These are phyloP conservation scores for Cenchrus fungigraminus DNA, from an alignment of 176 grass and related monocot genomes.

Conservation along the genomic window DNA sequence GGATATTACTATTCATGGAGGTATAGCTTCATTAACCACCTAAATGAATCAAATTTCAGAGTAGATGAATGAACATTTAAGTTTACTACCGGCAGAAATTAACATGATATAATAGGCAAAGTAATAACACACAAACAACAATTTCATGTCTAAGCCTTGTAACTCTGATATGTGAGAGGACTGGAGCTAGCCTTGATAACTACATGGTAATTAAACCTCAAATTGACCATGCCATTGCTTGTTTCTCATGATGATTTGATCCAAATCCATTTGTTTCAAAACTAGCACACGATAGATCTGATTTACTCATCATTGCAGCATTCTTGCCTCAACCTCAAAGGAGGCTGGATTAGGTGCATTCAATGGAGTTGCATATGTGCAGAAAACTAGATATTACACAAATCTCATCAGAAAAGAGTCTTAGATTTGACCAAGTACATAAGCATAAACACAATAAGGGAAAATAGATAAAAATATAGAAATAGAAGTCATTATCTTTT, in stretches of 20 bases:
- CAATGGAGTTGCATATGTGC: background rate
- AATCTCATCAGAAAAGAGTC: background rate
- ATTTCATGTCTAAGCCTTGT: background rate
- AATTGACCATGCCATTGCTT: background rate
- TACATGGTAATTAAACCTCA: background rate
- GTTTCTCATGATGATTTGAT: background rate
- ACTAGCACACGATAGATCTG: background rate
- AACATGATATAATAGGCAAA: background rate
- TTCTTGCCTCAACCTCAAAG: background rate
- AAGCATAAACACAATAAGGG: background rate
- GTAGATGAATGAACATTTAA: background rate
- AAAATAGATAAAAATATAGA: background rate
- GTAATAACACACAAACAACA: background rate
- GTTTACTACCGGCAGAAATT: background rate
- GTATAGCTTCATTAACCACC: background rate
- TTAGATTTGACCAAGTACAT: background rate
- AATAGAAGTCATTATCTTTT: background rate
- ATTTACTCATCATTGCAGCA: background rate
- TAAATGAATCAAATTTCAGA: background rate
- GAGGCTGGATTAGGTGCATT: background rate
- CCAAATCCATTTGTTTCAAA: background rate
- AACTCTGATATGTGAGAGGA: background rate
- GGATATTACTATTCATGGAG: background rate
- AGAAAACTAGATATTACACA: background rate
- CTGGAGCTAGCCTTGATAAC: background rate